Conservation (phyloP, 305 asterid genomes). For the Fraxinus xanthoxyloides region DNA sequence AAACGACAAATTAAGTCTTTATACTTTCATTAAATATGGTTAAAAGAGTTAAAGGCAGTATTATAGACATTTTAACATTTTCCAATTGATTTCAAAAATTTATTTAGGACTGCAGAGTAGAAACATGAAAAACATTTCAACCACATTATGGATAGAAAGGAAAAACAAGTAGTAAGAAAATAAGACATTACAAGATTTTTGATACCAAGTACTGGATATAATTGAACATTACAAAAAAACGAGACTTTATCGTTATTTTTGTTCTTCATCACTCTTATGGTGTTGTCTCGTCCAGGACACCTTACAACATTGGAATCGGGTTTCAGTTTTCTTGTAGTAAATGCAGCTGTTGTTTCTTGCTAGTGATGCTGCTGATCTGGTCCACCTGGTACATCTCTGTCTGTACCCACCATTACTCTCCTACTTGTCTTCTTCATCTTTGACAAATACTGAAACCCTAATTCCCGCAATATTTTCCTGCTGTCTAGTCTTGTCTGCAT, state of each 20-base stretch:
- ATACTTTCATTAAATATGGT: not conserved
- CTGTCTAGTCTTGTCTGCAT: constrained; percentile 27
- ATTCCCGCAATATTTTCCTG: constrained; percentile 23
- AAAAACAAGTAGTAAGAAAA: not conserved
- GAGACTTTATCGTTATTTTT: not conserved
- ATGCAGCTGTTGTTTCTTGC: not conserved
- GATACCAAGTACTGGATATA: not conserved
- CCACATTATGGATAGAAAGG: not conserved
- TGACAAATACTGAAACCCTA: constrained; percentile 16
- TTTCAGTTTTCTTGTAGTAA: not conserved
- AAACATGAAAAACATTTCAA: not conserved
- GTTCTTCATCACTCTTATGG: not conserved
- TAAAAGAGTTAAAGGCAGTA: no score
- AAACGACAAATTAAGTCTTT: not conserved
- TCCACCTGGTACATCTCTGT: constrained; percentile 20
- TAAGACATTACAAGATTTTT: not conserved
- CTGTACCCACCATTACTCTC: constrained; percentile 4
- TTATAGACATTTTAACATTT: not conserved
- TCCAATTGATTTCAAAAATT: no score
- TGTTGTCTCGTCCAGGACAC: not conserved
- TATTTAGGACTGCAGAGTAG: not conserved
- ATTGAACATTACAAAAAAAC: not conserved
- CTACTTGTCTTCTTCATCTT: constrained; percentile 17
- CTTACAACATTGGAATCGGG: not conserved
- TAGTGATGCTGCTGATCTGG: constrained; percentile 36